Evolutionary conservation across 345 rosid genomes (phyloP).

Genomic region (Theobroma cacao): DNA sequence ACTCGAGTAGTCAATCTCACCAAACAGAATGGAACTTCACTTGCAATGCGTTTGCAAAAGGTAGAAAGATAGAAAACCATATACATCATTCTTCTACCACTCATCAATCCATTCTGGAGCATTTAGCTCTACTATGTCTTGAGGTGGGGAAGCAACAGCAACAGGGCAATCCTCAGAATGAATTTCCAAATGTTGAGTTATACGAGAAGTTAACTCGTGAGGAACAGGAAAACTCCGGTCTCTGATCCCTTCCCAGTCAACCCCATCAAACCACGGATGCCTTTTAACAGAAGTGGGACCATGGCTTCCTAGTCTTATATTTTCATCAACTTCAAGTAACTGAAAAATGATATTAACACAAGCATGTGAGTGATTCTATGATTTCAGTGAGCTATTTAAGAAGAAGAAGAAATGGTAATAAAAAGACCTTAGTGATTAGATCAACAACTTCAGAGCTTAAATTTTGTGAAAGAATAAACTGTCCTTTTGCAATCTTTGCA

Average conservation of each 20-base stretch:
- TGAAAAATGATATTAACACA: conserved; percentile 22
- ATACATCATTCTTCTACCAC: conserved; percentile 51
- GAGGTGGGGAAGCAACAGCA: conserved; percentile 35
- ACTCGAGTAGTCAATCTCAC: neutral
- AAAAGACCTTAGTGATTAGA: conserved; percentile 69
- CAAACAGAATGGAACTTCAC: neutral
- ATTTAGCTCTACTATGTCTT: conserved; percentile 42
- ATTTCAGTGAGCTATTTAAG: neutral
- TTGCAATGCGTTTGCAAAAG: neutral
- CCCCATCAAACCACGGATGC: conserved; percentile 72
- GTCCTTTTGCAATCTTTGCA: conserved; percentile 82
- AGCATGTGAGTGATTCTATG: neutral
- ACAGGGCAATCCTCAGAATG: conserved; percentile 32
- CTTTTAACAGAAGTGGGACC: conserved; percentile 55
- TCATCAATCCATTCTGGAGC: conserved; percentile 74
- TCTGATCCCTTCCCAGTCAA: conserved; percentile 61
- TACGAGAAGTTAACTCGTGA: conserved; percentile 48
- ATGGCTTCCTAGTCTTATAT: conserved; percentile 60
- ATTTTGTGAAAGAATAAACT: conserved; percentile 49
- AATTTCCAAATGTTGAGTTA: conserved; percentile 45
- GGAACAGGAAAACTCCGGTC: conserved; percentile 57
- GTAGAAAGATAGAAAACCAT: neutral
- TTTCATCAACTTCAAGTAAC: conserved; percentile 82
- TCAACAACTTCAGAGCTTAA: conserved; percentile 65
- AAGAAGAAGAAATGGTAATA: neutral